Evolutionary conservation across 495 filamentous ascomycete genomes (phyloP).

Genomic region (Talaromyces proteolyticus): DNA sequence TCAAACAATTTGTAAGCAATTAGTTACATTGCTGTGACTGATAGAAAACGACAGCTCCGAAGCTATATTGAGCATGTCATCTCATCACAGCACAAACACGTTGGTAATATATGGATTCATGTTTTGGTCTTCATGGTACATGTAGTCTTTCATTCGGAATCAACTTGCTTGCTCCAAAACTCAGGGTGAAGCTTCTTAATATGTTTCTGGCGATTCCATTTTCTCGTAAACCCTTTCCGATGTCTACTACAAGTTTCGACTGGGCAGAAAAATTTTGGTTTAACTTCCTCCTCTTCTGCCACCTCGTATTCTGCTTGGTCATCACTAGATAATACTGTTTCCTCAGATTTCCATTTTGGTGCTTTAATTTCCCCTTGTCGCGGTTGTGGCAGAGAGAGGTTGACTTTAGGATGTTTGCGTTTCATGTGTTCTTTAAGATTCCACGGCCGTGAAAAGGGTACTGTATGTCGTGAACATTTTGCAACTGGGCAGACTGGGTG

Average conservation of each 20-base stretch:
- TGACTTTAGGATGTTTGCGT: not conserved
- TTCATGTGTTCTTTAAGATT: constrained; percentile 36
- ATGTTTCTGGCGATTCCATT: not conserved
- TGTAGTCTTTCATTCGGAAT: too few species aligned
- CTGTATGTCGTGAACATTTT: constrained; percentile 19
- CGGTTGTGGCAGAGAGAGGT: not conserved
- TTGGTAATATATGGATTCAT: too few species aligned
- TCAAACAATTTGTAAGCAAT: too few species aligned
- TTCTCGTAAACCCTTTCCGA: not conserved
- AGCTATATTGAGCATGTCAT: too few species aligned
- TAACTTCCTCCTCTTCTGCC: not conserved
- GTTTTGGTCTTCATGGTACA: too few species aligned
- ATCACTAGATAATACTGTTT: not conserved
- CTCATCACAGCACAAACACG: too few species aligned
- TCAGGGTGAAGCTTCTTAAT: not conserved
- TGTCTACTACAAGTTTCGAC: not conserved
- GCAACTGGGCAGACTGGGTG: constrained; percentile 28
- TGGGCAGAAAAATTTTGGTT: not conserved
- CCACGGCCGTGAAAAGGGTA: constrained; percentile 33
- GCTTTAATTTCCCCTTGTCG: not conserved
- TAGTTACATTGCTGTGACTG: too few species aligned
- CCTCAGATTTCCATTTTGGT: not conserved
- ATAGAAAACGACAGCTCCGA: too few species aligned
- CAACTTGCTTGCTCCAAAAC: not conserved
- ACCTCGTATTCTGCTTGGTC: too few species aligned